Base-by-base conservation (phyloP, 306 rosid species). In the Casuarina glauca region DNA sequence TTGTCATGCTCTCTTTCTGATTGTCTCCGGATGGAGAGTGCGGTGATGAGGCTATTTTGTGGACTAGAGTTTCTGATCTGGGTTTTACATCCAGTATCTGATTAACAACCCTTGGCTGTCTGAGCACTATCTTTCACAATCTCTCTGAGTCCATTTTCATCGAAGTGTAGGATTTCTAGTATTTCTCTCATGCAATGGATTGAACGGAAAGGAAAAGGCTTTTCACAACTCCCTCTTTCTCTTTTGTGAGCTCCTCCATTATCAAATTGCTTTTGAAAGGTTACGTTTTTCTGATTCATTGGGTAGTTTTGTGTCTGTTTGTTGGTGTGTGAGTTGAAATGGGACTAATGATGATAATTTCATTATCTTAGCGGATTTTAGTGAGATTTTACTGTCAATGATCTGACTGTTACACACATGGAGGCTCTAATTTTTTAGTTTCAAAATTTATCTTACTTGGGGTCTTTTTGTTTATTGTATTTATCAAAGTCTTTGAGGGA, bases 1-100 rank as follows among this genome's bases (percentile, higher is more conserved):
- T 3, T 54, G 1, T 26, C 32, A 3, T 2, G 7, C n/a, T 70
- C 1, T 3, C 11, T 16, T 0, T 10, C 10, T 3, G 1, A 48
- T 48, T 48, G 13, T 0, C 42, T 49, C 0, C 11, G 0, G 6
- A 57, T 11, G 51, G 51, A 54, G 52, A 50, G 90, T 89, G 92
- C 89, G 64, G 91, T 87, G 97, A 92, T 77, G 98, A 92, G 20
- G 52, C 90, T 26, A 79, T 77, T 84, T 63, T 67, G 81, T 91
- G 97, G 97, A 90, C 95, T 92, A 89, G 93, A 95, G 97, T 95
- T 87, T 95, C 94, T 92, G 97, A 95, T 92, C 81, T 85, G 93
- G 95, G 89, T 26, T 32, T 60, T 46, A 67, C 54, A 36, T 91
- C 74, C 90, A 52, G 87, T 63, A 92, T 46, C 55, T 93, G 97